phyloP scores from a whole-genome alignment of 2,329 filamentous ascomycete genomes.

The Exophiala spinifera region DNA sequence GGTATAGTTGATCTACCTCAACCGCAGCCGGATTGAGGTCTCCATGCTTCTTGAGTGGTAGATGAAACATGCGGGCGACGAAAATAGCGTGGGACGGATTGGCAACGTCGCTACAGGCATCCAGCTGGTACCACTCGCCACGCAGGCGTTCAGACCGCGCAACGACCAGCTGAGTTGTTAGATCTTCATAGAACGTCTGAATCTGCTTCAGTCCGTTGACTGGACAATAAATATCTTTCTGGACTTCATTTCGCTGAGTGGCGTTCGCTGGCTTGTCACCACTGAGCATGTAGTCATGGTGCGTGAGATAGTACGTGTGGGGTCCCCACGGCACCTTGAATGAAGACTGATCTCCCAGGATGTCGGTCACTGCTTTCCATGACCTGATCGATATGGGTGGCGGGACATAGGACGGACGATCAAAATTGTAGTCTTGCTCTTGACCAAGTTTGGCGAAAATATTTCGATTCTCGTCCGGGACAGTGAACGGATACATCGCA shows the following conservation, averaged over 20 bases:
- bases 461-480: conserved; percentile 46
- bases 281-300: conserved; percentile 48
- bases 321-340: conserved; percentile 47
- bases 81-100: conserved; percentile 34
- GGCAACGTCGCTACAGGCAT: conserved; percentile 31
- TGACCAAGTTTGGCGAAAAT: conserved; percentile 42
- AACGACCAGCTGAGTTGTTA: conserved; percentile 38
- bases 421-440: conserved; percentile 43
- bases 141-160: conserved; percentile 33
- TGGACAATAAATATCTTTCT: conserved; percentile 36
- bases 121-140: conserved; percentile 34
- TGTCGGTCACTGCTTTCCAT: conserved; percentile 43
- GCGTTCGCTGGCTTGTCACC: conserved; percentile 44
- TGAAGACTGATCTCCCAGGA: conserved; percentile 42
- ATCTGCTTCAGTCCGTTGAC: conserved; percentile 48
- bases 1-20: conserved; percentile 30
- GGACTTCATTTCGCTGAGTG: conserved; percentile 43
- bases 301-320: conserved; percentile 37
- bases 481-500: conserved; percentile 49
- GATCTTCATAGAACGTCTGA: conserved; percentile 47
- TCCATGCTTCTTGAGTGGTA: conserved; percentile 29
- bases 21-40: conserved; percentile 26
- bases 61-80: conserved; percentile 31
- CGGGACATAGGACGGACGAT: conserved; percentile 32
- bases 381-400: conserved; percentile 44